Evolutionary conservation across 306 rosid species (phyloP), one percentile per base, ranked within the genome.

Genomic region (Trifolium repens): DNA sequence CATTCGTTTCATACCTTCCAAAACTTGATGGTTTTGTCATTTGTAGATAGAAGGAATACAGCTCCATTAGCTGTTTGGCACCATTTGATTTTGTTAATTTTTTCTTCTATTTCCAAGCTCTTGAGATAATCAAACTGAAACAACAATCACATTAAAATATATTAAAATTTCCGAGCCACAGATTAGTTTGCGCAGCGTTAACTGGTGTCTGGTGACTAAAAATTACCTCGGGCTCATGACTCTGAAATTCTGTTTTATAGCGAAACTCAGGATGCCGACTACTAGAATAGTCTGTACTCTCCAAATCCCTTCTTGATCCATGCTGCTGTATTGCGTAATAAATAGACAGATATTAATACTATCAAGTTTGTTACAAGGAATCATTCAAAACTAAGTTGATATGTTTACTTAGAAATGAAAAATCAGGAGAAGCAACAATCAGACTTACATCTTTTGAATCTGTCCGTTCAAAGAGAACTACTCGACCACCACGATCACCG

Each of bases 61-160:
- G 99, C 96, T 26, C 98, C 94, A 84, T 92, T 96, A 39, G 98
- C 96, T 27, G 85, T 90, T 86, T 96, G 99, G 84, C 99, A 96
- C 99, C 99, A 96, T 84, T 91, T 96, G 85, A 96, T 96, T 85
- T 96, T 96, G 92, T 96, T 96, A 85, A 96, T 96, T 85, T 96
- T 96, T 90, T 96, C 99, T 89, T 96, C 99, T 78, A 96, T 96
- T 85, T 96, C 99, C 92, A 96, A 96, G 61, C 99, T 96, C 92
- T 96, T 96, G 72, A 96, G 98, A 83, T 96, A 96, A 83, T 96
- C 99, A 44, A 96, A 96, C 99, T 96, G 94, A 78, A 79, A 84
- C 55, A 75, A 67, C 16, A 32, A 63, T 62, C 61, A 65, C 4
- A 19, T 42, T 37, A 68, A 32, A 4, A 52, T 76, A 47, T 58